Base-by-base conservation (phyloP, 2,329 filamentous ascomycete genomes). In the Penicillium janthinellum region DNA sequence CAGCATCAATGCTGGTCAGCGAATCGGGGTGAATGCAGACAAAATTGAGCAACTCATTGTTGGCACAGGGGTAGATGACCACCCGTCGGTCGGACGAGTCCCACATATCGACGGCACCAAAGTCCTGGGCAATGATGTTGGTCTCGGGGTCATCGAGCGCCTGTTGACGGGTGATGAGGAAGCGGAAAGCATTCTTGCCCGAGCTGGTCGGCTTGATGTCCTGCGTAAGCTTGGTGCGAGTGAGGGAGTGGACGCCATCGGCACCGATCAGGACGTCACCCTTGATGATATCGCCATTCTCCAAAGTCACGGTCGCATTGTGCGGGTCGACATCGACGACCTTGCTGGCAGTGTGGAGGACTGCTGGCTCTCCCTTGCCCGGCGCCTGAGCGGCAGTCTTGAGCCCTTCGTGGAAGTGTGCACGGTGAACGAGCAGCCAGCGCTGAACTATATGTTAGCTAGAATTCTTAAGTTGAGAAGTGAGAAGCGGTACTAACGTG, bases 151-250 rank as follows among this genome's bases (percentile, higher is more conserved):
- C 79, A 44, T 67, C 73, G 5, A 77, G 58, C 0, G 77, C 75
- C 4, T 74, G 75, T 14, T 84, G 79, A 0, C 78, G 77, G 0
- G 79, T 74, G 0, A 87, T 77, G 5, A 86, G 68, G 70, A 86
- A 87, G 7, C 85, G 78, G 67, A 85, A 87, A 0, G 84, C 84
- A 45, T 80, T 83, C 67, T 85, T 85, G 2, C 84, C 84, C 3
- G 79, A 81, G 1, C 77, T 74, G 44, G 78, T 79, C 3, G 79
- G 73, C 37, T 75, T 73, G 17, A 78, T 64, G 4, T 72, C 67
- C 37, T 57, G 56, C 2, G 49, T 68, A 58, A 77, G 56, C 61
- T 68, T 58, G 54, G 71, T 65, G 66, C 67, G 62, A 1, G 70
- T 64, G 5, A 68, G 57, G 0, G 73, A 75, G 52, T 80, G 75